A percentile compares a stretch with the other conserved stretches of the same genome.
These are phyloP conservation scores for Chrysopogon serrulatus DNA, from an alignment of 176 grass and related monocot genomes.

Conservation along the genomic window DNA sequence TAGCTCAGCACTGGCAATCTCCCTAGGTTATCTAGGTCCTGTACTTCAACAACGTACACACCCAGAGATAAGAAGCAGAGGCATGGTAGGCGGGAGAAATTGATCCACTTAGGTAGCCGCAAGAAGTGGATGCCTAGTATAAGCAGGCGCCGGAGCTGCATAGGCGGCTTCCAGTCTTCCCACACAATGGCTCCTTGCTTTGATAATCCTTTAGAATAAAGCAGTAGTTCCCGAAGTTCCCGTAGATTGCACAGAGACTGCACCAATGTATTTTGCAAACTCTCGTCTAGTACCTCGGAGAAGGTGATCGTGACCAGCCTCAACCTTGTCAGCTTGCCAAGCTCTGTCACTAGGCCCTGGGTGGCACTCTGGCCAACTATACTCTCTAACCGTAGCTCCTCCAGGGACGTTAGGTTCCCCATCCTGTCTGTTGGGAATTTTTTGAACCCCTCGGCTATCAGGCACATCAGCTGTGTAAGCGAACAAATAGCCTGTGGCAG, in stretches of 20 bases:
- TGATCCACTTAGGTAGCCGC: neutral
- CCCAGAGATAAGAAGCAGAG: neutral
- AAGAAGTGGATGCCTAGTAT: neutral
- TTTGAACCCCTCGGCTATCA: too few relatives aligned
- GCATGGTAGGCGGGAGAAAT: too few relatives aligned
- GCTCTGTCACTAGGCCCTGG: too few relatives aligned
- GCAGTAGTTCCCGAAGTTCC: neutral
- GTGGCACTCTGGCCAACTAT: too few relatives aligned
- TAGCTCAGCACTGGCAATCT: neutral
- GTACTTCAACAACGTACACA: neutral
- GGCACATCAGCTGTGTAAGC: too few relatives aligned
- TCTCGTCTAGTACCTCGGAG: neutral
- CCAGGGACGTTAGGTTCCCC: too few relatives aligned
- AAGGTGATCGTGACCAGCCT: too few relatives aligned
- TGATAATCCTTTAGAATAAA: neutral
- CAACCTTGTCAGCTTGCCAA: too few relatives aligned
- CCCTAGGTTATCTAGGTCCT: neutral
- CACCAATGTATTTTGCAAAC: too few relatives aligned
- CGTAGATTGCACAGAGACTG: neutral
- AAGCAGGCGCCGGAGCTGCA: neutral
- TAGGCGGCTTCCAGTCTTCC: neutral
- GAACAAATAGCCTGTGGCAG: too few relatives aligned
- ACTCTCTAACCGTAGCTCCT: too few relatives aligned
- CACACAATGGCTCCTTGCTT: neutral
- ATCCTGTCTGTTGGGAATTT: too few relatives aligned